phyloP scores from a whole-genome alignment of 179 eudicot species.

The Drosera spatulata region DNA sequence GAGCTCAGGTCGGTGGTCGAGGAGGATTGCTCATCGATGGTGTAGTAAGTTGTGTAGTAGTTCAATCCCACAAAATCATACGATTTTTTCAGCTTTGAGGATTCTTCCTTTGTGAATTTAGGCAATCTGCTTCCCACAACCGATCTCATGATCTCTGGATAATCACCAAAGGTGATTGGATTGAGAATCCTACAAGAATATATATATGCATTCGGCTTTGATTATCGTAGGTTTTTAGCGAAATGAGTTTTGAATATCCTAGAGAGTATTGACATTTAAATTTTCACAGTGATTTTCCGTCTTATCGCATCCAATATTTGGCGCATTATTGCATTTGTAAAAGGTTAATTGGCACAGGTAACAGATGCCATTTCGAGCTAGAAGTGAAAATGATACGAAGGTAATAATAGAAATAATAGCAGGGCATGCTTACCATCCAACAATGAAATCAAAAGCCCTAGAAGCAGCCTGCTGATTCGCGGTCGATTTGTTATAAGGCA shows the following conservation, averaged over 20 bases:
- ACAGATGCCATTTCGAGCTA: too few species aligned
- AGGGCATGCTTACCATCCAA: background rate
- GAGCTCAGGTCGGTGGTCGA: conserved; percentile 8
- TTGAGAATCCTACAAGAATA: conserved; percentile 11
- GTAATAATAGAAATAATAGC: too few species aligned
- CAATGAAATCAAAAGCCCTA: background rate
- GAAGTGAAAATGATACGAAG: too few species aligned
- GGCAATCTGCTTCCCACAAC: conserved; percentile 16
- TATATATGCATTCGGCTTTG: background rate
- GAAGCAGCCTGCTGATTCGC: background rate
- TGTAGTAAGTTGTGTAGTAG: conserved; percentile 19
- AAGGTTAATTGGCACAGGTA: too few species aligned
- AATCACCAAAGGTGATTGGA: conserved; percentile 19
- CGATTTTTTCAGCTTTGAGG: conserved; percentile 11
- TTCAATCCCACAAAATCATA: conserved; percentile 23
- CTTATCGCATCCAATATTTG: too few species aligned
- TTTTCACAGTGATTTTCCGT: too few species aligned
- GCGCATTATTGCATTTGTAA: too few species aligned
- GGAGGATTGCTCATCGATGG: background rate
- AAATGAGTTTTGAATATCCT: too few species aligned
- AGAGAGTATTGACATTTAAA: too few species aligned
- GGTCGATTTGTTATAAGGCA: background rate
- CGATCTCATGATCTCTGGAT: conserved; percentile 14
- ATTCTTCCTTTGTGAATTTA: conserved; percentile 13
- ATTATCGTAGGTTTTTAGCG: too few species aligned